Conservation (phyloP, 768 basidiomycete genomes). For the Lyophyllum atratum region DNA sequence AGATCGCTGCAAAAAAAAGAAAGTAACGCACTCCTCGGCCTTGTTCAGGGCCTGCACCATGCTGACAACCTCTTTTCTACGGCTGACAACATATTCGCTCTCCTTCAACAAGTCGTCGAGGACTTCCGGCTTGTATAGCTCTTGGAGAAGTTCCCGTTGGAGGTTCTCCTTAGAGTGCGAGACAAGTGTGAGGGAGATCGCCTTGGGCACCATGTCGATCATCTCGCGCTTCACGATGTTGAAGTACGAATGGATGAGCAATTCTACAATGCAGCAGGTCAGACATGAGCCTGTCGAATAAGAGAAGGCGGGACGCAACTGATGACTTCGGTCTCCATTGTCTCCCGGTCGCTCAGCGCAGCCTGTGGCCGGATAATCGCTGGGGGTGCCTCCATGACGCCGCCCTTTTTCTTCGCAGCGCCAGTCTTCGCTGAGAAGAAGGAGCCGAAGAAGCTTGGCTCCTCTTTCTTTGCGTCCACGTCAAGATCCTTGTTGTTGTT, state of each 20-base stretch:
- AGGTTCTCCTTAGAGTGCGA: conserved; percentile 92
- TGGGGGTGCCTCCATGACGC: conserved; percentile 72
- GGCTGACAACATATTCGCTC: conserved; percentile 84
- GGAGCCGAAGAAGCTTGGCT: conserved; percentile 90
- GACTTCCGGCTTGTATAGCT: conserved; percentile 96
- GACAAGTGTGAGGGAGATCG: conserved; percentile 89
- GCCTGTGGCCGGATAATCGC: conserved; percentile 86
- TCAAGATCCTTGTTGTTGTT: conserved; percentile 97
- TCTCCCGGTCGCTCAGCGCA: conserved; percentile 90
- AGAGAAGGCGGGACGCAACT: conserved; percentile 56
- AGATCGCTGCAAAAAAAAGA: conserved; percentile 4
- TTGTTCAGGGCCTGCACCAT: conserved; percentile 96
- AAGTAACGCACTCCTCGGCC: conserved; percentile 82
- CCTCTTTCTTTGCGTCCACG: conserved; percentile 86
- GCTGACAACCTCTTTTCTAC: conserved; percentile 90
- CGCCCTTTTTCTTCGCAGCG: conserved; percentile 58
- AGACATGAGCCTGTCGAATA: neutral
- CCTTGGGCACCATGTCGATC: conserved; percentile 99
- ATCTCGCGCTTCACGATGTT: conserved; percentile 99
- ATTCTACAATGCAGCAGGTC: conserved; percentile 51
- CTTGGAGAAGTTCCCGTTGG: conserved; percentile 91
- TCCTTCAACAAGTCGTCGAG: conserved; percentile 95
- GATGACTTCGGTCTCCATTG: conserved; percentile 99
- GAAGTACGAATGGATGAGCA: conserved; percentile 96
- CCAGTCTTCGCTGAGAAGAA: conserved; percentile 83